These are phyloP conservation scores for Talaromyces liani DNA, from an alignment of 495 filamentous ascomycete genomes.

Conservation along the genomic window DNA sequence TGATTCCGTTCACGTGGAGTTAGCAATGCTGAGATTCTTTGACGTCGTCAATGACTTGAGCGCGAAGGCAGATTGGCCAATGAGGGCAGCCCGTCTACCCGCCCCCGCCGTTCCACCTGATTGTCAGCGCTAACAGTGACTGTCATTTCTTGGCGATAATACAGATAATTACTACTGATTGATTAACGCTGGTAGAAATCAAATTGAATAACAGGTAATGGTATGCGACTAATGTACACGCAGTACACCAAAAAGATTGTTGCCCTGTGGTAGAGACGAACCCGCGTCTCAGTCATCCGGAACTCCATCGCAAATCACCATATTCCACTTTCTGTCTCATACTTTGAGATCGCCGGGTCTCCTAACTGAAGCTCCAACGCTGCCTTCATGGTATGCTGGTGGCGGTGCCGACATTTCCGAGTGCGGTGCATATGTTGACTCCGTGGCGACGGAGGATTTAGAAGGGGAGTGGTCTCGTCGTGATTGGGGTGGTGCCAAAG, in stretches of 20 bases:
- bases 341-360: neutral
- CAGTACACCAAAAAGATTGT: neutral
- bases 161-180: neutral
- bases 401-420: neutral
- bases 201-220: neutral
- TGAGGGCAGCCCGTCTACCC: neutral
- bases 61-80: constrained; percentile 1
- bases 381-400: constrained; percentile 2
- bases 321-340: neutral
- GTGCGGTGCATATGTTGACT: neutral
- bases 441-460: constrained; percentile 1
- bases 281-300: neutral
- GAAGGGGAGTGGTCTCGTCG: constrained; percentile 1
- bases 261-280: neutral
- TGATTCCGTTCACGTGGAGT: neutral
- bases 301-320: neutral
- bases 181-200: neutral
- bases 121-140: neutral
- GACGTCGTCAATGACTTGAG: neutral
- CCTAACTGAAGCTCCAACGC: neutral
- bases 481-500: constrained; percentile 2
- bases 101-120: neutral
- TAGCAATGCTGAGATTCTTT: neutral
- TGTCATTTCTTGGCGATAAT: neutral
- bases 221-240: neutral